Conservation (phyloP, 1,139 yeast species). For the Nadsonia commutata region DNA sequence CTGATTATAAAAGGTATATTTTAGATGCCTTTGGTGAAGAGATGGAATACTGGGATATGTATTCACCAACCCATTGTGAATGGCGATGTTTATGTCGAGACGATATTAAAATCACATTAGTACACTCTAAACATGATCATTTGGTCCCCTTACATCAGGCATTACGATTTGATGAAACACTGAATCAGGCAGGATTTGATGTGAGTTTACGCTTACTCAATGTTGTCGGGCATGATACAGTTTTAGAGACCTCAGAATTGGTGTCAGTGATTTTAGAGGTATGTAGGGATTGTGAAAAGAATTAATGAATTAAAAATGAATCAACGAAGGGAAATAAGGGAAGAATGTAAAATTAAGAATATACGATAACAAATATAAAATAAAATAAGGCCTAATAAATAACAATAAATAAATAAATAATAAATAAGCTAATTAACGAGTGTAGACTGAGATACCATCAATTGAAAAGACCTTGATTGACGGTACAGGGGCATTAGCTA, state of each 20-base stretch:
- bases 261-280: constrained; percentile 9
- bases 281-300: constrained; percentile 10
- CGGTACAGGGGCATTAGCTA: background rate
- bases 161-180: constrained; percentile 10
- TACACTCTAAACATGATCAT: constrained; percentile 11
- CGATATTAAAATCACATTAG: constrained; percentile 9
- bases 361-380: background rate
- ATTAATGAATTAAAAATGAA: background rate
- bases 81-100: constrained; percentile 10
- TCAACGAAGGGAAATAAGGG: background rate
- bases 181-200: constrained; percentile 9
- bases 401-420: background rate
- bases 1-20: constrained; percentile 29
- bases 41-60: constrained; percentile 16
- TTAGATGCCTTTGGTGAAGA: constrained; percentile 27
- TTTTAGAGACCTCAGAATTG: constrained; percentile 11
- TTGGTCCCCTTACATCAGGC: constrained; percentile 11
- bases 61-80: constrained; percentile 11
- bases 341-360: background rate
- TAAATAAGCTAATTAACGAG: background rate
- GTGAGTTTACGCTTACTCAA: constrained; percentile 9
- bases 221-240: constrained; percentile 11
- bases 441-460: background rate
- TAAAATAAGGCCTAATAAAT: background rate
- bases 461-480: background rate